These are phyloP conservation scores for Lipomyces mesembrius DNA, from an alignment of 805 yeast species.

Conservation along the genomic window DNA sequence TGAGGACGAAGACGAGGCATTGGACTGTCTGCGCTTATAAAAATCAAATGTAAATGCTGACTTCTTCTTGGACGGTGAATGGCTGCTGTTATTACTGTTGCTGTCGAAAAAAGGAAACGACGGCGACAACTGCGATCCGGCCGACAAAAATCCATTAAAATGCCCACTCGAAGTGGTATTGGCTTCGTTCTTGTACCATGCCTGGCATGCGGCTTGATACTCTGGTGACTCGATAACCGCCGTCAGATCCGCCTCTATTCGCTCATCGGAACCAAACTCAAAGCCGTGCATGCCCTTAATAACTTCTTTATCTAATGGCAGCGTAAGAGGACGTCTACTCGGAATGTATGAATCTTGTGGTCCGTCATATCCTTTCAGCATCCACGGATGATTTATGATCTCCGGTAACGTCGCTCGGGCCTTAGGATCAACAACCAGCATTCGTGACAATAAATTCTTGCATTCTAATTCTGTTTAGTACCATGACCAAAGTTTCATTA, in stretches of 20 bases:
- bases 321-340: conserved; percentile 69
- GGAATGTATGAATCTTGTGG: conserved; percentile 76
- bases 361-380: conserved; percentile 82
- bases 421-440: conserved; percentile 88
- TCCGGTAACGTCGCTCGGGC: conserved; percentile 80
- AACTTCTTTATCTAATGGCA: conserved; percentile 70
- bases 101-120: conserved; percentile 22
- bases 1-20: conserved; percentile 26
- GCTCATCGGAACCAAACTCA: conserved; percentile 75
- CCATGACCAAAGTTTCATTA: background rate
- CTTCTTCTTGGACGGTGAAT: conserved; percentile 19
- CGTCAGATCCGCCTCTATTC: conserved; percentile 60
- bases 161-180: conserved; percentile 2
- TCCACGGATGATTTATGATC: conserved; percentile 91
- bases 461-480: conserved; percentile 51
- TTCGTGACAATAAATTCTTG: conserved; percentile 74
- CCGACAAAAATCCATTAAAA: conserved; percentile 15
- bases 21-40: conserved; percentile 36
- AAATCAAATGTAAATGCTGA: conserved; percentile 37
- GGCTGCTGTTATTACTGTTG: background rate
- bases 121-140: conserved; percentile 12
- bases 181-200: conserved; percentile 59
- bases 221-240: conserved; percentile 63
- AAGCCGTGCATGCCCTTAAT: conserved; percentile 74
- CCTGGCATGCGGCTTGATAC: conserved; percentile 64